Percentiles rank a stretch among this genome's conserved stretches.
Conservation (phyloP, 306 rosid genomes). For the Fragaria ananassa region DNA sequence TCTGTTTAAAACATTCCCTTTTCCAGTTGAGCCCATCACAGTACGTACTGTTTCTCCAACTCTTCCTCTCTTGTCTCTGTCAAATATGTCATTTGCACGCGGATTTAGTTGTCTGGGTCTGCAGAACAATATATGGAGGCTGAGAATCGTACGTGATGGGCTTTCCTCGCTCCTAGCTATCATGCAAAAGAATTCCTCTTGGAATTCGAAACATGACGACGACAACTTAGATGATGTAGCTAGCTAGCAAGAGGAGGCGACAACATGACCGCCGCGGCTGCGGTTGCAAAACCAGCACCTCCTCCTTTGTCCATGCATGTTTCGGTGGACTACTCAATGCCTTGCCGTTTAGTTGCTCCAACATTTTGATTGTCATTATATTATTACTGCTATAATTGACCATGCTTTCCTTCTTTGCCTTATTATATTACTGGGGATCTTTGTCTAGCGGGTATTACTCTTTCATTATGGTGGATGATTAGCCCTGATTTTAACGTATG, state of each 20-base stretch:
- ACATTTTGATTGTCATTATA: too few relatives aligned
- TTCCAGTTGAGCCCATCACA: neutral
- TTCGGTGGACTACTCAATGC: constrained; percentile 24
- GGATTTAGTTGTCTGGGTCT: neutral
- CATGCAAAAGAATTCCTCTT: neutral
- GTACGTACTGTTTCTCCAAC: neutral
- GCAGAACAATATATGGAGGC: neutral
- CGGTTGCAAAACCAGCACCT: neutral
- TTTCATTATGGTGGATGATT: neutral
- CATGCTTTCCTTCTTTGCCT: neutral
- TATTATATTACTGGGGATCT: neutral
- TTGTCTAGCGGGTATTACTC: neutral
- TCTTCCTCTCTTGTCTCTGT: neutral
- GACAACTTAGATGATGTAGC: neutral
- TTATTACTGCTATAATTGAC: neutral
- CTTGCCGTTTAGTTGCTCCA: constrained; percentile 1
- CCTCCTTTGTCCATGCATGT: neutral
- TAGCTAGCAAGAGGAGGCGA: neutral
- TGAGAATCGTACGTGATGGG: neutral
- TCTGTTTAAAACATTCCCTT: neutral
- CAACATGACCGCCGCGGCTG: neutral
- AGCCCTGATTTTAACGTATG: neutral
- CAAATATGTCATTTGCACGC: neutral
- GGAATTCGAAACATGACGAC: neutral
- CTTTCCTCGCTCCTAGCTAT: neutral